phyloP scores from a whole-genome alignment of 805 yeast species.

The Saccharomycopsis malanga region DNA sequence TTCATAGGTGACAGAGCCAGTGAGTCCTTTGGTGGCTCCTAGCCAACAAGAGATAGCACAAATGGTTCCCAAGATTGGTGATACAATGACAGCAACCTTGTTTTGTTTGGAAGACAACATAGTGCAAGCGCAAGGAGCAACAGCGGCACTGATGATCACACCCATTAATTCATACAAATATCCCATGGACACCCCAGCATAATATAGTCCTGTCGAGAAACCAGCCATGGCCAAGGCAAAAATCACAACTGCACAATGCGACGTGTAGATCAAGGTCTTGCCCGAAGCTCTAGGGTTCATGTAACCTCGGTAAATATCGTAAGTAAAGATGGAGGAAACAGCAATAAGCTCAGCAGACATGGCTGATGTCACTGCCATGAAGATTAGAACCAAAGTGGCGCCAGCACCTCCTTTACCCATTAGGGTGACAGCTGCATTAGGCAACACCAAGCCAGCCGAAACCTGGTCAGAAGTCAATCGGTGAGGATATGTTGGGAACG shows the following conservation, averaged over 20 bases:
- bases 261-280: slow-evolving; percentile 56
- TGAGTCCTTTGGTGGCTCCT: slow-evolving; percentile 39
- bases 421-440: slow-evolving; percentile 66
- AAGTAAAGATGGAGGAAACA: slow-evolving; percentile 77
- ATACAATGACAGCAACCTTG: slow-evolving; percentile 55
- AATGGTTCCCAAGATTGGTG: slow-evolving; percentile 75
- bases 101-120: slow-evolving; percentile 61
- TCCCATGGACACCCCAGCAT: slow-evolving; percentile 82
- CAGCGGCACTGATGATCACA: slow-evolving; percentile 80
- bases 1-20: slow-evolving; percentile 39
- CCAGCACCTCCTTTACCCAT: slow-evolving; percentile 87
- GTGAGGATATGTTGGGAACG: slow-evolving; percentile 76
- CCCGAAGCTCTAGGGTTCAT: slow-evolving; percentile 74
- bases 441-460: slow-evolving; percentile 69
- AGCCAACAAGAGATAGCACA: slow-evolving; percentile 70
- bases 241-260: slow-evolving; percentile 60
- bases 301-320: slow-evolving; percentile 78
- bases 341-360: slow-evolving; percentile 88
- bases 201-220: slow-evolving; percentile 72
- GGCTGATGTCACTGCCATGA: slow-evolving; percentile 92
- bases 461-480: slow-evolving; percentile 61
- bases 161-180: slow-evolving; percentile 87
- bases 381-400: slow-evolving; percentile 68
- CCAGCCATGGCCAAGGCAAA: slow-evolving; percentile 67
- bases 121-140: slow-evolving; percentile 65